Evolutionary conservation across 140 eudicot genomes (phyloP).

Genomic region (Flaveria floridana): DNA sequence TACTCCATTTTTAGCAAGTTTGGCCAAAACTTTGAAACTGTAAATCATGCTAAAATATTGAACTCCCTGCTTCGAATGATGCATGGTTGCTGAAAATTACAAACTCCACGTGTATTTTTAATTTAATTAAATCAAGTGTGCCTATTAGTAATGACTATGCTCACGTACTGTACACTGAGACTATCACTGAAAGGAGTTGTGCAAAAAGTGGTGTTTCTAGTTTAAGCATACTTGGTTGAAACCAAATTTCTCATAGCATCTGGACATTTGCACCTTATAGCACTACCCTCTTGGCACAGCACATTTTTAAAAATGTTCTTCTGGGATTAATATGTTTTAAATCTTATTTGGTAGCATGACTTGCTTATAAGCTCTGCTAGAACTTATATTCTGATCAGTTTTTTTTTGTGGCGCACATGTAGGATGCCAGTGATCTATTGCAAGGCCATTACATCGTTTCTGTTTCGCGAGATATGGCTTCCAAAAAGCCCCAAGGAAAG

Average conservation of each 20-base stretch:
- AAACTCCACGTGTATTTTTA: background rate
- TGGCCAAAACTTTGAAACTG: background rate
- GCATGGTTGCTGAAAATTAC: background rate
- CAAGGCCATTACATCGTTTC: slow-evolving; percentile 88
- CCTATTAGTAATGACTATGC: background rate
- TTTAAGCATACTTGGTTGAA: background rate
- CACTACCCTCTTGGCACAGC: background rate
- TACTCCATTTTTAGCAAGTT: background rate
- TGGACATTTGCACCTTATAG: background rate
- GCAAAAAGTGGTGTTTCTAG: background rate
- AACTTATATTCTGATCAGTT: background rate
- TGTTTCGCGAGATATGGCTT: slow-evolving; percentile 56
- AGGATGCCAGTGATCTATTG: slow-evolving; percentile 86
- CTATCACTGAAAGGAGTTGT: background rate
- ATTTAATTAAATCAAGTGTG: background rate
- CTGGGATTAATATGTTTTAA: background rate
- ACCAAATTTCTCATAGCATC: background rate
- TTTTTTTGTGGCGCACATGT: slow-evolving; percentile 19
- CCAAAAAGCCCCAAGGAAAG: slow-evolving; percentile 52
- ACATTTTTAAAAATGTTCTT: background rate
- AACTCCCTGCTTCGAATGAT: background rate
- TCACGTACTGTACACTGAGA: background rate
- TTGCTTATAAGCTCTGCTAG: background rate
- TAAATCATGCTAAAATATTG: background rate
- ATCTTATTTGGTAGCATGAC: slow-evolving; percentile 12